Conservation (phyloP, 331 rosid species). For the Quercus phellos region DNA sequence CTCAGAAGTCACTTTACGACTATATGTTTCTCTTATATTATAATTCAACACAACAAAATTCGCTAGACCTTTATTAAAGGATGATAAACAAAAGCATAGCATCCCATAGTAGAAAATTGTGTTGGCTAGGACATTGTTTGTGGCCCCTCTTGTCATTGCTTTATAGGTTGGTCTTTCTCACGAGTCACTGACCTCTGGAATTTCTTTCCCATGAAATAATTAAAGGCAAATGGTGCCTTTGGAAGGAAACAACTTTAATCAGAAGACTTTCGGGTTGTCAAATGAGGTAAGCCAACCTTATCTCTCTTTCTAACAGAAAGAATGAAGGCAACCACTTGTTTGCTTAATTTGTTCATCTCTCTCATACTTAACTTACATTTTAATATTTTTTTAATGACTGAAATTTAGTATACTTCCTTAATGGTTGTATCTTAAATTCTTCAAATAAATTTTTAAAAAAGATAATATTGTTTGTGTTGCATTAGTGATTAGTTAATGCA, state of each 20-base stretch:
- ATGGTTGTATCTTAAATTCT: no score
- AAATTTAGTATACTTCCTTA: no score
- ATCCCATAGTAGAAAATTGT: not conserved
- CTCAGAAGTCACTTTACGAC: not conserved
- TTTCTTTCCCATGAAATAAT: slow-evolving; percentile 30
- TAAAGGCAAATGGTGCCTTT: slow-evolving; percentile 44
- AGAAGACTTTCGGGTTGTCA: slow-evolving; percentile 51
- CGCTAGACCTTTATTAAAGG: not conserved
- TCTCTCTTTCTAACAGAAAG: slow-evolving; percentile 10
- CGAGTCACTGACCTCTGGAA: slow-evolving; percentile 2
- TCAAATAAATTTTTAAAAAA: no score
- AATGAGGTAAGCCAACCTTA: slow-evolving; percentile 37
- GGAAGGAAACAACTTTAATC: slow-evolving; percentile 39
- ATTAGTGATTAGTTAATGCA: no score
- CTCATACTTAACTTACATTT: not conserved
- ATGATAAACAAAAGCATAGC: not conserved
- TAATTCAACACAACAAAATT: not conserved
- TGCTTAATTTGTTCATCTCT: not conserved
- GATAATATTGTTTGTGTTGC: no score
- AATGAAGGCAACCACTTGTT: slow-evolving; percentile 24
- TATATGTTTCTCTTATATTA: not conserved
- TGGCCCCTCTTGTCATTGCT: slow-evolving; percentile 17
- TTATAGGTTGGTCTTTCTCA: slow-evolving; percentile 25
- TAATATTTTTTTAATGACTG: not conserved
- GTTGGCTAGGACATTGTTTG: not conserved